Percentiles rank a stretch among this genome's conserved stretches.
These are phyloP conservation scores for Fagus crenata DNA, from an alignment of 306 rosid species.

Conservation along the genomic window DNA sequence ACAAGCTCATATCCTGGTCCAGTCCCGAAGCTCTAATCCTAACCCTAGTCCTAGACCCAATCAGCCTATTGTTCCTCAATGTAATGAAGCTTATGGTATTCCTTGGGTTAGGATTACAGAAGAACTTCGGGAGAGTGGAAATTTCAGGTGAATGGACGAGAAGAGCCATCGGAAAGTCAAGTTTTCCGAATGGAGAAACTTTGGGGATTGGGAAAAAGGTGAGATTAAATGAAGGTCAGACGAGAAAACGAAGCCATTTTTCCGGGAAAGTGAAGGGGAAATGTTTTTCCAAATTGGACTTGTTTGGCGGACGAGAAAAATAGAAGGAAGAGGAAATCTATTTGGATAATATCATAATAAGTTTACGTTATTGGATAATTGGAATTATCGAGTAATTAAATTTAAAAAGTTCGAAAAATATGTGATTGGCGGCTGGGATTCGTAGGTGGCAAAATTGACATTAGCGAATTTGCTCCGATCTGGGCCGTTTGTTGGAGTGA, in stretches of 20 bases:
- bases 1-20: slow-evolving; percentile 35
- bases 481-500: background rate
- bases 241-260: slow-evolving; percentile 24
- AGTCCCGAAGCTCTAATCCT: slow-evolving; percentile 40
- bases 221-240: background rate
- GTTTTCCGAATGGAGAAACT: background rate
- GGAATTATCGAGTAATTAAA: slow-evolving; percentile 24
- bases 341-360: too few relatives aligned
- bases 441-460: background rate
- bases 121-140: slow-evolving; percentile 27
- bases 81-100: slow-evolving; percentile 40
- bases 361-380: slow-evolving; percentile 43
- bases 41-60: slow-evolving; percentile 37
- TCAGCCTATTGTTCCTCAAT: slow-evolving; percentile 24
- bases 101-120: slow-evolving; percentile 38
- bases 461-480: background rate
- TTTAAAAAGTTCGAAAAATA: background rate
- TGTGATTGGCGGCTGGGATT: slow-evolving; percentile 34
- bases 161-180: slow-evolving; percentile 51
- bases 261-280: slow-evolving; percentile 26
- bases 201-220: background rate
- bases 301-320: slow-evolving; percentile 21
- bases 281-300: background rate
- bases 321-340: slow-evolving; percentile 29
- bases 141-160: slow-evolving; percentile 51